These are phyloP conservation scores for Beauveria brongniartii DNA, from an alignment of 2,329 filamentous ascomycete species.

Conservation along the genomic window DNA sequence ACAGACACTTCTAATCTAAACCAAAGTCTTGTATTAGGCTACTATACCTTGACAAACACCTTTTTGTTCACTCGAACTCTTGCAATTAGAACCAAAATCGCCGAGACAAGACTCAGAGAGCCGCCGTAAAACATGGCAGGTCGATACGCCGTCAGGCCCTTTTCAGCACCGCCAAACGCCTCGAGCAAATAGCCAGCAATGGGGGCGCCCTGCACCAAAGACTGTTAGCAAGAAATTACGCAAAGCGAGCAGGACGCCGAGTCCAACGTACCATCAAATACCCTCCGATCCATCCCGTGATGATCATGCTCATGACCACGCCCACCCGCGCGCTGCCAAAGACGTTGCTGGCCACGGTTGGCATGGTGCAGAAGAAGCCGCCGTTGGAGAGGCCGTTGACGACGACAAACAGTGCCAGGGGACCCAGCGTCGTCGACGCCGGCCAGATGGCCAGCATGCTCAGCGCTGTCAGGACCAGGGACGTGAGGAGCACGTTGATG, in stretches of 20 bases:
- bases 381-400: constrained; percentile 54
- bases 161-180: constrained; percentile 42
- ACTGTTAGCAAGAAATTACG: background rate
- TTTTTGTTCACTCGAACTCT: constrained; percentile 34
- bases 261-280: constrained; percentile 43
- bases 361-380: constrained; percentile 56
- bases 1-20: too few species aligned
- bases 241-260: too few species aligned
- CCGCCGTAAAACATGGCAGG: constrained; percentile 57
- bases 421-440: constrained; percentile 43
- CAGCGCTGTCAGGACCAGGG: constrained; percentile 42
- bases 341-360: constrained; percentile 51
- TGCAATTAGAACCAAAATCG: constrained; percentile 32
- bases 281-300: constrained; percentile 52
- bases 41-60: constrained; percentile 21
- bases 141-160: constrained; percentile 43
- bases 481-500: constrained; percentile 44
- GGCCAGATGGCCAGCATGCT: constrained; percentile 57
- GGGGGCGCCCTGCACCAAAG: constrained; percentile 36
- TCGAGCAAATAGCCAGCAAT: constrained; percentile 53
- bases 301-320: constrained; percentile 53
- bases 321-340: constrained; percentile 47
- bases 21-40: background rate
- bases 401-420: constrained; percentile 47
- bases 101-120: constrained; percentile 39